A percentile compares a stretch with the other conserved stretches of the same genome.
Conservation (phyloP, 176 grass and related monocot species). For the Oryza australiensis region DNA sequence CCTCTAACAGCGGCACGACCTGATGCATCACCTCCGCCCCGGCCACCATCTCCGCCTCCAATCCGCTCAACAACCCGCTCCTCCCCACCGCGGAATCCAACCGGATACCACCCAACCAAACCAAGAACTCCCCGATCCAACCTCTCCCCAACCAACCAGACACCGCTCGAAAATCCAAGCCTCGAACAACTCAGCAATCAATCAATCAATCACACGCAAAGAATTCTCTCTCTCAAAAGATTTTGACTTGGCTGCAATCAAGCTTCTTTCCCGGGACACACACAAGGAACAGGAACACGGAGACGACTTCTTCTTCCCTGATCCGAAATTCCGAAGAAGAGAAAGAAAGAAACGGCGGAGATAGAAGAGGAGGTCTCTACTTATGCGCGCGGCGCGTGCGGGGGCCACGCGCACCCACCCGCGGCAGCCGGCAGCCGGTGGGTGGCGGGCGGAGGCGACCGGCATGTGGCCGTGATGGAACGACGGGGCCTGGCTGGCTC, state of each 20-base stretch:
- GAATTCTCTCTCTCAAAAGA: neutral
- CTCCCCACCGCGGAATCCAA: neutral
- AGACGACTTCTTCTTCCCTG: neutral
- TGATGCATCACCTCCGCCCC: constrained; percentile 73
- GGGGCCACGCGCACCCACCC: neutral
- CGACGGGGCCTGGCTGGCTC: neutral
- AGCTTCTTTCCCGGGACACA: neutral
- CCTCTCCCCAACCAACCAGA: neutral
- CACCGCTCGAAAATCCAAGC: no score
- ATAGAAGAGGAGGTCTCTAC: constrained; percentile 13
- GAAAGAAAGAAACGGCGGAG: constrained; percentile 17
- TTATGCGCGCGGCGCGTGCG: constrained; percentile 22
- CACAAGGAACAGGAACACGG: neutral
- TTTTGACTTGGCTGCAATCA: neutral
- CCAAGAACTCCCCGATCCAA: constrained; percentile 31
- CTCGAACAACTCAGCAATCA: neutral
- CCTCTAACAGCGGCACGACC: constrained; percentile 56
- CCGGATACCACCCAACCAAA: constrained; percentile 19
- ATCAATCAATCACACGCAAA: neutral
- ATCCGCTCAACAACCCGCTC: constrained; percentile 9
- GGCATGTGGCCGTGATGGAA: constrained; percentile 5
- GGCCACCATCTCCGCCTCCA: constrained; percentile 70
- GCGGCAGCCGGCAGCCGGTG: constrained; percentile 15
- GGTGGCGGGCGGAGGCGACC: neutral
- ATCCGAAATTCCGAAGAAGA: constrained; percentile 42